phyloP scores from a whole-genome alignment of 1,284 basidiomycete species.

The Gastroboletus turbinatus region DNA sequence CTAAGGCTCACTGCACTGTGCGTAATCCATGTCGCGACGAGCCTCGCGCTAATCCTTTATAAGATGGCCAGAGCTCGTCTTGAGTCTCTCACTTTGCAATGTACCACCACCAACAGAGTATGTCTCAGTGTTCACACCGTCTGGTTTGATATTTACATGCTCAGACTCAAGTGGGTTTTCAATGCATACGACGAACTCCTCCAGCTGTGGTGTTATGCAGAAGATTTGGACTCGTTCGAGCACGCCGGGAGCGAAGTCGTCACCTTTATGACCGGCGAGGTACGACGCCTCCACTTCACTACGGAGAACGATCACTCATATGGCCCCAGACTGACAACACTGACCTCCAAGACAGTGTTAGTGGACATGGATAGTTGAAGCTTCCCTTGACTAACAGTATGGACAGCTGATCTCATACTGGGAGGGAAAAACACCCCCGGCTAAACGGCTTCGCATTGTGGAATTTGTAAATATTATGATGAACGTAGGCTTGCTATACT shows the following conservation, averaged over 20 bases:
- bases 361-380: constrained; percentile 10
- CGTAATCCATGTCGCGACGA: constrained; percentile 21
- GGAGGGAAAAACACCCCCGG: constrained; percentile 56
- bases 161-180: constrained; percentile 57
- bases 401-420: constrained; percentile 62
- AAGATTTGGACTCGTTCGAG: constrained; percentile 67
- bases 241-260: constrained; percentile 60
- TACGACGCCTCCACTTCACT: constrained; percentile 8
- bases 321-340: constrained; percentile 44
- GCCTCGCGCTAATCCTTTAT: constrained; percentile 9
- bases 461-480: constrained; percentile 55
- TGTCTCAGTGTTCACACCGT: constrained; percentile 24
- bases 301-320: constrained; percentile 10
- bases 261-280: constrained; percentile 53
- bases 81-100: constrained; percentile 67
- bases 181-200: constrained; percentile 62
- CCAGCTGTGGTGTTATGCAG: constrained; percentile 61
- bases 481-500: constrained; percentile 46
- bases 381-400: constrained; percentile 14
- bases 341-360: constrained; percentile 57
- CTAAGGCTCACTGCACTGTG: constrained; percentile 64
- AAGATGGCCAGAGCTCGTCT: constrained; percentile 71
- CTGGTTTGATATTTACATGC: constrained; percentile 5
- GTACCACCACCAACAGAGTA: constrained; percentile 68
- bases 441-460: constrained; percentile 48